Percentiles rank a stretch among this genome's conserved stretches.
phyloP scores from a whole-genome alignment of 495 filamentous ascomycete genomes.

The Hyaloscypha variabilis region DNA sequence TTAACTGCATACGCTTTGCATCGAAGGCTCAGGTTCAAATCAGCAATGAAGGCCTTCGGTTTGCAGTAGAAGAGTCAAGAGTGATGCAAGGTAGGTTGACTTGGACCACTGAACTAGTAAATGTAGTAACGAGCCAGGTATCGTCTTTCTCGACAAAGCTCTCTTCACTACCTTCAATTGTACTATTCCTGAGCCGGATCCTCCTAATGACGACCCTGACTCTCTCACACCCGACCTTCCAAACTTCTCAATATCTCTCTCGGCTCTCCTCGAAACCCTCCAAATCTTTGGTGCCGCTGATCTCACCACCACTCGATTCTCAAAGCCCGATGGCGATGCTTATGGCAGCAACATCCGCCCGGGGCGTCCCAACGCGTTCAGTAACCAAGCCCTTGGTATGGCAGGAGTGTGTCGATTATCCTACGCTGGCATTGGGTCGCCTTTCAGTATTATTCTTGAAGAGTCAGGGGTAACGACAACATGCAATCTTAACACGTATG shows the following conservation, averaged over 20 bases:
- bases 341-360: slow-evolving; percentile 55
- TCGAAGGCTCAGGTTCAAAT: slow-evolving; percentile 80
- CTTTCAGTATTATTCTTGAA: slow-evolving; percentile 78
- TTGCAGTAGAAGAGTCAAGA: slow-evolving; percentile 72
- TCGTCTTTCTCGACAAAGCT: slow-evolving; percentile 79
- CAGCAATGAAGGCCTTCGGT: slow-evolving; percentile 68
- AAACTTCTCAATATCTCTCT: slow-evolving; percentile 80
- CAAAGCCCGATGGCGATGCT: slow-evolving; percentile 52
- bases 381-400: slow-evolving; percentile 73
- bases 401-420: slow-evolving; percentile 79
- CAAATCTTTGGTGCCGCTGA: slow-evolving; percentile 90
- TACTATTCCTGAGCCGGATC: slow-evolving; percentile 42
- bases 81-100: slow-evolving; percentile 35
- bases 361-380: slow-evolving; percentile 68
- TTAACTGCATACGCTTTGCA: slow-evolving; percentile 86
- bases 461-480: slow-evolving; percentile 87
- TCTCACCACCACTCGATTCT: slow-evolving; percentile 48
- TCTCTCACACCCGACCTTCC: slow-evolving; percentile 38
- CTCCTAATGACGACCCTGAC: slow-evolving; percentile 37
- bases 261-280: slow-evolving; percentile 87
- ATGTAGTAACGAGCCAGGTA: slow-evolving; percentile 48
- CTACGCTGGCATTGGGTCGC: slow-evolving; percentile 71
- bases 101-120: not conserved
- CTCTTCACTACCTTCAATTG: slow-evolving; percentile 86
- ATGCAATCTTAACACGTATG: slow-evolving; percentile 91